phyloP scores from a whole-genome alignment of 2,329 filamentous ascomycete species.

The Capronia epimyces region DNA sequence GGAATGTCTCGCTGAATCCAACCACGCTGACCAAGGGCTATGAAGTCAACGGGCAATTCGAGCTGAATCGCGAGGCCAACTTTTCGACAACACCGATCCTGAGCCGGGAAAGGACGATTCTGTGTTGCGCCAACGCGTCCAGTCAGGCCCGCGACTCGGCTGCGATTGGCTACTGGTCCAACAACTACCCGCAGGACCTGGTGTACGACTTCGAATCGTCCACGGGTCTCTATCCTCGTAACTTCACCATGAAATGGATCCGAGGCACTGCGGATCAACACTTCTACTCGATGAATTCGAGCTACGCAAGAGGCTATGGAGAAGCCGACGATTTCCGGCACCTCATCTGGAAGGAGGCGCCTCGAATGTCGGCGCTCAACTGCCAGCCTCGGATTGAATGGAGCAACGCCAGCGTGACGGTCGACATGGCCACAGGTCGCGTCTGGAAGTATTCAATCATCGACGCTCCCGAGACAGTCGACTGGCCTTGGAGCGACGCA shows the following conservation, averaged over 20 bases:
- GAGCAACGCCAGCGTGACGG: constrained; percentile 12
- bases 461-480: not conserved
- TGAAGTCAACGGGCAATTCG: constrained; percentile 4
- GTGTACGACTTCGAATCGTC: constrained; percentile 3
- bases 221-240: constrained; percentile 3
- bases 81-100: constrained; percentile 6
- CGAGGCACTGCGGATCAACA: not conserved
- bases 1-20: constrained; percentile 8
- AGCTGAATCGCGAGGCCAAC: not conserved
- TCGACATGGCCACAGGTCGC: constrained; percentile 6
- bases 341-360: constrained; percentile 10
- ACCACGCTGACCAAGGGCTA: not conserved
- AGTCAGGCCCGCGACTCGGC: not conserved
- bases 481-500: constrained; percentile 8
- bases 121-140: constrained; percentile 13
- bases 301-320: not conserved
- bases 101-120: not conserved
- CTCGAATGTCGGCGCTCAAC: constrained; percentile 10
- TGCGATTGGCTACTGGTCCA: constrained; percentile 15
- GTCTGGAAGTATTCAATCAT: constrained; percentile 8
- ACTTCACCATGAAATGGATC: constrained; percentile 15
- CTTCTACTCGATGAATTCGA: constrained; percentile 3
- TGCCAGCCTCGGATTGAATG: constrained; percentile 14
- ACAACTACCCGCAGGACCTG: constrained; percentile 2
- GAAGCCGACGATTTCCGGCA: constrained; percentile 7